Conservation (phyloP, 495 filamentous ascomycete genomes). For the Aspergillus avenaceus region DNA sequence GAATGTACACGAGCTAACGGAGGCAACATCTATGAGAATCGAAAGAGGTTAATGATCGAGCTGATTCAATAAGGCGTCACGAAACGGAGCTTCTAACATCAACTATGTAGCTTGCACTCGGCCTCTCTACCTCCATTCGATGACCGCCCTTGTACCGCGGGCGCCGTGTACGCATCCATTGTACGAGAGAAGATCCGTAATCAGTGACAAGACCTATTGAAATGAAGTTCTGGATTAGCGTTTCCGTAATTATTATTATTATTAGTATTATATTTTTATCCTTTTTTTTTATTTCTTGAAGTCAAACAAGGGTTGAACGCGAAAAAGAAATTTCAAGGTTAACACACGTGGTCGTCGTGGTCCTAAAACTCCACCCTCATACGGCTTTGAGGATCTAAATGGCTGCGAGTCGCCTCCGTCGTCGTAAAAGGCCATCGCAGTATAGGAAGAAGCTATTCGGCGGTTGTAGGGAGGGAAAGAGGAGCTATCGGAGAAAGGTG, state of each 20-base stretch:
- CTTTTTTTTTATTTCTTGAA: no score
- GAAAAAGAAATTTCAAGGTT: background rate
- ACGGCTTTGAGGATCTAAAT: slow-evolving; percentile 30
- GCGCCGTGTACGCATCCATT: slow-evolving; percentile 86
- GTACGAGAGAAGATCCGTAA: slow-evolving; percentile 86
- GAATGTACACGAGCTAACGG: slow-evolving; percentile 67
- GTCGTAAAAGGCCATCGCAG: slow-evolving; percentile 42
- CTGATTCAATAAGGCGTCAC: background rate
- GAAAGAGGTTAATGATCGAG: slow-evolving; percentile 2
- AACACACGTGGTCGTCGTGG: slow-evolving; percentile 43
- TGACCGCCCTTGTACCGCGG: slow-evolving; percentile 67
- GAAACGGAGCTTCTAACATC: slow-evolving; percentile 58
- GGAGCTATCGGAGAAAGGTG: slow-evolving; percentile 8
- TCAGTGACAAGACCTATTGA: slow-evolving; percentile 72
- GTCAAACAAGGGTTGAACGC: background rate
- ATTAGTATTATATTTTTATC: no score
- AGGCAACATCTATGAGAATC: slow-evolving; percentile 68
- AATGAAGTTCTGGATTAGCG: no score
- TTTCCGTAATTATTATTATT: no score
- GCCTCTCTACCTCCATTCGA: slow-evolving; percentile 71
- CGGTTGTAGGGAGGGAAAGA: slow-evolving; percentile 3
- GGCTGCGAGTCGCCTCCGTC: slow-evolving; percentile 36
- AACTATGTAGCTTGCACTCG: slow-evolving; percentile 80
- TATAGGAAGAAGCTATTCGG: slow-evolving; percentile 3
- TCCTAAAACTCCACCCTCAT: slow-evolving; percentile 33